Evolutionary conservation across 1,284 basidiomycete genomes (phyloP), one percentile per base, ranked within the genome.

Genomic region (Waitea zeae): DNA sequence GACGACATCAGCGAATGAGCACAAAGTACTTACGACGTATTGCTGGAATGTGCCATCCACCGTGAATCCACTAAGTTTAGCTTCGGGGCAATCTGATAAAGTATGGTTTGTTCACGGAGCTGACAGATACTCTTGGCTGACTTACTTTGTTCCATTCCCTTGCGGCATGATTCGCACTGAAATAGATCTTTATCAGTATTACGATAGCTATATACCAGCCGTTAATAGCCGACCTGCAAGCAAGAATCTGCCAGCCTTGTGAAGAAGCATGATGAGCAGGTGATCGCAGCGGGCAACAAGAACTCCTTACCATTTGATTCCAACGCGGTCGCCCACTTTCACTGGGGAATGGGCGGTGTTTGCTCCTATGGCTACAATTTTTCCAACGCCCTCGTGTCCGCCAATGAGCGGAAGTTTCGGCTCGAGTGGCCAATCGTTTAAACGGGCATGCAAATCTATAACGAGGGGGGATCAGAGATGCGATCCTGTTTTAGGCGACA

Each of bases 241-340:
- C 64, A 86, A 37, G 66, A 71, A 47, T 75, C 63, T 5, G 77
- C 79, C 26, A 82, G 58, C n/a, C n/a, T n/a, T n/a, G n/a, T n/a
- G n/a, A n/a, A n/a, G n/a, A n/a, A n/a, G n/a, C n/a, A n/a, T n/a
- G n/a, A n/a, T n/a, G n/a, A n/a, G n/a, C n/a, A n/a, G n/a, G n/a
- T n/a, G n/a, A n/a, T n/a, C n/a, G n/a, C n/a, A n/a, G n/a, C n/a
- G n/a, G n/a, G n/a, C n/a, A n/a, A n/a, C n/a, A n/a, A n/a, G n/a
- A n/a, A n/a, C n/a, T n/a, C n/a, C n/a, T n/a, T n/a, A n/a, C 81
- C 82, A 84, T 52, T 92, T 92, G 61, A 93, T 73, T 5, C 88
- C 87, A 31, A 92, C 87, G 11, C 78, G 67, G 42, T 88, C 75
- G 17, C 87, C 84, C 19, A 88, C 41, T 44, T 73, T 64, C 42